Conservation (phyloP, 73 alveolate species). For the Paramecium bursaria region DNA sequence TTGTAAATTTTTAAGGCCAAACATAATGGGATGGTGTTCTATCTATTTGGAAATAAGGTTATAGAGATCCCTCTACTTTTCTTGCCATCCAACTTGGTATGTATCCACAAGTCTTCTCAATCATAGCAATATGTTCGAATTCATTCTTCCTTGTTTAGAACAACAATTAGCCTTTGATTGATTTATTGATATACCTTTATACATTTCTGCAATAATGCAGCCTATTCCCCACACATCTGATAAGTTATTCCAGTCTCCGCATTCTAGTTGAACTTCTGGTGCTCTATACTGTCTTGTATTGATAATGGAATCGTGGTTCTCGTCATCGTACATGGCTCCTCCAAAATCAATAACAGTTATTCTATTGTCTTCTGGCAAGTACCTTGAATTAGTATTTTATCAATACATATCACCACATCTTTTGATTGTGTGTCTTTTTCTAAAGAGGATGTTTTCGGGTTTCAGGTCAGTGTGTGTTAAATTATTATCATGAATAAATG, state of each 20-base stretch:
- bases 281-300: conserved; percentile 97
- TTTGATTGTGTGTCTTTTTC: too few relatives aligned
- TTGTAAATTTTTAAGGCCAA: conserved; percentile 1
- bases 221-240: conserved; percentile 97
- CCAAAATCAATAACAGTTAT: conserved; percentile 97
- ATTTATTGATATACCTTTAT: conserved; percentile 87
- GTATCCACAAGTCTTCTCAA: conserved; percentile 90
- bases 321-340: conserved; percentile 86
- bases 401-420: background rate
- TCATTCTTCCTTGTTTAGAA: conserved; percentile 94
- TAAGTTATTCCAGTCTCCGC: conserved; percentile 84
- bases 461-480: conserved; percentile 98
- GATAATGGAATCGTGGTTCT: conserved; percentile 83
- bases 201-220: conserved; percentile 93
- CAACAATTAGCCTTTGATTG: conserved; percentile 55
- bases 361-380: conserved; percentile 67
- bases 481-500: conserved; percentile 71
- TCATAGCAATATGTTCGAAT: conserved; percentile 93
- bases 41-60: conserved; percentile 4
- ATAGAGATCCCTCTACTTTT: conserved; percentile 41
- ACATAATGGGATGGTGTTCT: background rate
- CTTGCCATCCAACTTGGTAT: conserved; percentile 93
- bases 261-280: conserved; percentile 94
- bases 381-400: conserved; percentile 57
- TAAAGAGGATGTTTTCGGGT: conserved; percentile 96